Conservation (phyloP, 2,329 filamentous ascomycete genomes). For the Phyllosticta paracitricarpa region DNA sequence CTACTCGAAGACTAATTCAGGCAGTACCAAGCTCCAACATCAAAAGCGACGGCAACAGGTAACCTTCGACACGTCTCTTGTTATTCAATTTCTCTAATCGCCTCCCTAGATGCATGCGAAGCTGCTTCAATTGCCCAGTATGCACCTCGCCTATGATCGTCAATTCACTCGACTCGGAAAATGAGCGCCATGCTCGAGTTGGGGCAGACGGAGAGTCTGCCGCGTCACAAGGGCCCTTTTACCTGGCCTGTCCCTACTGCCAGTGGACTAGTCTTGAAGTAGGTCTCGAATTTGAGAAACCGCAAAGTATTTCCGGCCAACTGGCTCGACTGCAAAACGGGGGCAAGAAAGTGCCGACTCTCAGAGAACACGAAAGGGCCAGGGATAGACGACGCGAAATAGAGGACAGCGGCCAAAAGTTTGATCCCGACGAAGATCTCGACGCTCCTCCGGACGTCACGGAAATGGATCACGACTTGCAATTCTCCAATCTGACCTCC, state of each 20-base stretch:
- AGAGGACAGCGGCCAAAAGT: constrained; percentile 15
- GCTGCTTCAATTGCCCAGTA: constrained; percentile 89
- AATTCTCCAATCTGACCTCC: constrained; percentile 62
- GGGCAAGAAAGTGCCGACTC: constrained; percentile 29
- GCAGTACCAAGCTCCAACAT: constrained; percentile 78
- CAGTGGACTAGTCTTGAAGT: constrained; percentile 87
- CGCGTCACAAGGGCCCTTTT: constrained; percentile 50
- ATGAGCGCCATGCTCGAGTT: constrained; percentile 3
- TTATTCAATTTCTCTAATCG: not conserved
- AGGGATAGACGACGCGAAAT: constrained; percentile 26
- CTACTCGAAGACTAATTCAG: not conserved
- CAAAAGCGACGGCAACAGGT: constrained; percentile 89
- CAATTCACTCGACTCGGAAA: constrained; percentile 44
- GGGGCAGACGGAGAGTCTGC: constrained; percentile 3
- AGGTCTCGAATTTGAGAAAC: constrained; percentile 80
- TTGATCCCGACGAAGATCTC: constrained; percentile 11
- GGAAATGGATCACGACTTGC: constrained; percentile 49
- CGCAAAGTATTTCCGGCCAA: constrained; percentile 76
- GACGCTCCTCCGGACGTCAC: constrained; percentile 13
- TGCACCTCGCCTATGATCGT: constrained; percentile 75
- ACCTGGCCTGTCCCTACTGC: constrained; percentile 82
- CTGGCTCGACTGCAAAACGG: constrained; percentile 56
- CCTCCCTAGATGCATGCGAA: constrained; percentile 65
- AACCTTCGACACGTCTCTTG: no score
- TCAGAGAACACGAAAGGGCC: constrained; percentile 31